phyloP scores from a whole-genome alignment of 2,329 filamentous ascomycete genomes.

The Shiraia sp. region DNA sequence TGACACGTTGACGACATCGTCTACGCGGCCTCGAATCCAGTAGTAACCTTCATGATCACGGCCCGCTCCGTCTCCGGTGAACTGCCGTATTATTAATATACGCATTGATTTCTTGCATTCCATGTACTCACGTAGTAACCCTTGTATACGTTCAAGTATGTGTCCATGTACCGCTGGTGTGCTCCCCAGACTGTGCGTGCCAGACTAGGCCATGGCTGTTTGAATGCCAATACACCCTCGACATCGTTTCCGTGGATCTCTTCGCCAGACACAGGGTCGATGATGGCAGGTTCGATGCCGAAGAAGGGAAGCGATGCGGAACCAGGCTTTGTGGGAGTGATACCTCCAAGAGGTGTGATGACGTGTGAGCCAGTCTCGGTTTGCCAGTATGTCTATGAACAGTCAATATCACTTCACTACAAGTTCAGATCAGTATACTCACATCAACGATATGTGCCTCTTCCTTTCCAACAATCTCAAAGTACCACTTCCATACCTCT shows the following conservation, averaged over 20 bases:
- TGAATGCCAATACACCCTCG: slow-evolving; percentile 94
- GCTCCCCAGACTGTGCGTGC: slow-evolving; percentile 96
- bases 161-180: slow-evolving; percentile 98
- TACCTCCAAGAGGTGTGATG: slow-evolving; percentile 88
- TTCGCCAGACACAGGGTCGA: slow-evolving; percentile 92
- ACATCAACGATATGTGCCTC: slow-evolving; percentile 93
- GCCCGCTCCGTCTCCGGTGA: slow-evolving; percentile 90
- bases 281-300: slow-evolving; percentile 95
- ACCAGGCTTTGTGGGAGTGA: slow-evolving; percentile 95
- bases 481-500: slow-evolving; percentile 99
- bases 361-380: slow-evolving; percentile 97
- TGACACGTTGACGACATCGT: slow-evolving; percentile 97
- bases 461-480: slow-evolving; percentile 90
- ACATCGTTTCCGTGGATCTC: slow-evolving; percentile 96
- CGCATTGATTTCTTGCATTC: not conserved
- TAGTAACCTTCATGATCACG: slow-evolving; percentile 98
- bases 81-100: slow-evolving; percentile 54
- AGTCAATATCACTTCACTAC: slow-evolving; percentile 17
- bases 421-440: slow-evolving; percentile 49
- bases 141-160: slow-evolving; percentile 96
- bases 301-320: slow-evolving; percentile 97
- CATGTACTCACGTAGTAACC: slow-evolving; percentile 82
- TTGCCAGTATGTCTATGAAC: slow-evolving; percentile 94
- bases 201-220: slow-evolving; percentile 98
- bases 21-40: slow-evolving; percentile 98